Percentiles rank a stretch among this genome's conserved stretches.
phyloP scores from a whole-genome alignment of 352 stramenopile genomes.

The Phytophthora hybrid region DNA sequence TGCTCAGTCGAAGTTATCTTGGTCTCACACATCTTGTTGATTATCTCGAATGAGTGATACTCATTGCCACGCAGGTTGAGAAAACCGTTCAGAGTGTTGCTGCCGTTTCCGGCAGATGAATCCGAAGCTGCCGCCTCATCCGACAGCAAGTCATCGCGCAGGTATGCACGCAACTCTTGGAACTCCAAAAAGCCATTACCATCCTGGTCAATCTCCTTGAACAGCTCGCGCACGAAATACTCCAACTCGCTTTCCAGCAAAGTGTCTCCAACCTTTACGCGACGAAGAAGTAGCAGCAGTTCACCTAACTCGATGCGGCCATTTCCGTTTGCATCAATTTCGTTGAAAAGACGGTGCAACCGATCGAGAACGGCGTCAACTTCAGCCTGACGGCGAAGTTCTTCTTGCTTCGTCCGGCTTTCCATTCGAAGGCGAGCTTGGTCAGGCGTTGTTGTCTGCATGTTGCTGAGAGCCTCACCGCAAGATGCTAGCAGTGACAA shows the following conservation, averaged over 20 bases:
- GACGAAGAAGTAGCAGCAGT: conserved; percentile 64
- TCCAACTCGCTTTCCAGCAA: conserved; percentile 73
- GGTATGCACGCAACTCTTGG: conserved; percentile 92
- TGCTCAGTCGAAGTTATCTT: conserved; percentile 58
- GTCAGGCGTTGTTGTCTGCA: conserved; percentile 69
- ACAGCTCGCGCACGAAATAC: conserved; percentile 71
- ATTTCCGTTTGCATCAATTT: conserved; percentile 78
- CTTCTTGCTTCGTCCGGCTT: conserved; percentile 62
- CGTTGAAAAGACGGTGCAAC: conserved; percentile 71
- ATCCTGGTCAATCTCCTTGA: conserved; percentile 94
- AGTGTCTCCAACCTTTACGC: conserved; percentile 71
- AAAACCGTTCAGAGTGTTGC: conserved; percentile 58
- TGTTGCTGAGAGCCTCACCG: conserved; percentile 50
- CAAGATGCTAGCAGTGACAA: conserved; percentile 72
- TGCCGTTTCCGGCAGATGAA: conserved; percentile 40
- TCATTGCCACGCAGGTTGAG: conserved; percentile 76
- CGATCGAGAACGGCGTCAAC: conserved; percentile 61
- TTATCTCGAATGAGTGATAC: conserved; percentile 68
- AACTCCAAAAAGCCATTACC: conserved; percentile 94
- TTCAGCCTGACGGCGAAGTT: conserved; percentile 60
- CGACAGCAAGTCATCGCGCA: conserved; percentile 59
- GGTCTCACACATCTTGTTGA: conserved; percentile 66
- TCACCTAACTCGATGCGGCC: conserved; percentile 72
- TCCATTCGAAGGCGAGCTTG: conserved; percentile 66
- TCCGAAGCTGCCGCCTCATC: conserved; percentile 32